These are phyloP conservation scores for Lipomyces lipofer DNA, from an alignment of 805 yeast species.

Conservation along the genomic window DNA sequence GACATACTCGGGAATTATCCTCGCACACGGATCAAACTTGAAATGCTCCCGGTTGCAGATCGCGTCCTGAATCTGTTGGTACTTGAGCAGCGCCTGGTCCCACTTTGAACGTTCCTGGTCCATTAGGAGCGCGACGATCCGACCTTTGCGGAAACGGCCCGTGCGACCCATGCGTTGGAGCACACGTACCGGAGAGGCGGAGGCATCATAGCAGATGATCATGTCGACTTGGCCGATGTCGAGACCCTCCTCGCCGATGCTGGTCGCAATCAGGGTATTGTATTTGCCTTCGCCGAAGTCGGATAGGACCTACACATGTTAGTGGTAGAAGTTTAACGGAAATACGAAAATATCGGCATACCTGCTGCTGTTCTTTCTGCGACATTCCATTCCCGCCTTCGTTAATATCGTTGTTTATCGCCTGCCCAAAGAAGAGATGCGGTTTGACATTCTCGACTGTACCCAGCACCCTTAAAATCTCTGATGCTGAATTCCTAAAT, in stretches of 20 bases:
- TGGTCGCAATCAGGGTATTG: slow-evolving; percentile 89
- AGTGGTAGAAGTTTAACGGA: background rate
- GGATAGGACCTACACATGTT: slow-evolving; percentile 45
- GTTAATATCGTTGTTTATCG: slow-evolving; percentile 44
- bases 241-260: slow-evolving; percentile 97
- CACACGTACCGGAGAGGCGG: slow-evolving; percentile 88
- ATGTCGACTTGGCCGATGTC: slow-evolving; percentile 98
- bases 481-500: slow-evolving; percentile 84
- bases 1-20: slow-evolving; percentile 64
- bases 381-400: slow-evolving; percentile 83
- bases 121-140: slow-evolving; percentile 71
- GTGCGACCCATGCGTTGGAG: slow-evolving; percentile 98
- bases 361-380: slow-evolving; percentile 81
- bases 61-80: slow-evolving; percentile 64
- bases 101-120: slow-evolving; percentile 76
- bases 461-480: slow-evolving; percentile 64
- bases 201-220: slow-evolving; percentile 89
- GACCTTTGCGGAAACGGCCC: slow-evolving; percentile 91
- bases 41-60: slow-evolving; percentile 47
- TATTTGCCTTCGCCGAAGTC: slow-evolving; percentile 70
- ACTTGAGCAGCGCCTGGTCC: slow-evolving; percentile 81
- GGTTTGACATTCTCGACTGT: slow-evolving; percentile 51
- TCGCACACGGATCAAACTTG: slow-evolving; percentile 47
- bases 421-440: slow-evolving; percentile 91
- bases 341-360: no score